Base-by-base conservation (phyloP, 768 basidiomycete species). In the Mycena pura region DNA sequence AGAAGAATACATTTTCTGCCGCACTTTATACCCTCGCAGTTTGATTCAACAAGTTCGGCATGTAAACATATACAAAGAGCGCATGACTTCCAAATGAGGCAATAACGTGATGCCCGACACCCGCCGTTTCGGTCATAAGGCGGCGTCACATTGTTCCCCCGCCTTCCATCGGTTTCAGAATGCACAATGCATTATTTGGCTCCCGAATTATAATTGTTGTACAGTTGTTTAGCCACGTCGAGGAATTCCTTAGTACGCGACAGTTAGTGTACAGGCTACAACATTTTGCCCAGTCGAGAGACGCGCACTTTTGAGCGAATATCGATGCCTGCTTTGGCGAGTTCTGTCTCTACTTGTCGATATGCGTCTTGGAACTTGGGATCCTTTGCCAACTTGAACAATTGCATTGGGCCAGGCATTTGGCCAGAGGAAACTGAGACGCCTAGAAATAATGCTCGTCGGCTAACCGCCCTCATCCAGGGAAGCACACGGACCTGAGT, bases 311-410 rank as follows among this genome's bases (percentile, higher is more conserved):
- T 80, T 45, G 84, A 82, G 32, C 71, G 72, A 32, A 87, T 54
- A 68, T 89, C 83, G n/a, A 91, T 70, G 6, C 87, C 89, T 21
- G 86, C 85, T 31, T 84, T 85, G 50, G 82, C 69, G 61, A 90
- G 69, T 57, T 84, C 86, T 14, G 78, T 77, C 49, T 77, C 73
- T 6, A 88, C 75, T 38, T 73, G 74, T 63, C 76, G 76, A 28
- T 81, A 77, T 24, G 80, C 82, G 39, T 72, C 76, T 55, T 82
- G 76, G 58, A 90, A 87, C 57, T 84, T 84, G 1, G 82, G 66
- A 61, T 79, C 85, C 28, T 79, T 71, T 25, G 82, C 74, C 46
- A 91, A 75, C 62, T 81, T 84, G 55, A 88, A 72, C 76, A 89
- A 77, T 58, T 86, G 81, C 52, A 82, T 72, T 1, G 64, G 64